Percentiles rank a stretch among this genome's conserved stretches.
Evolutionary conservation across 345 rosid species (phyloP).

Genomic region (Melastoma malabathricum): DNA sequence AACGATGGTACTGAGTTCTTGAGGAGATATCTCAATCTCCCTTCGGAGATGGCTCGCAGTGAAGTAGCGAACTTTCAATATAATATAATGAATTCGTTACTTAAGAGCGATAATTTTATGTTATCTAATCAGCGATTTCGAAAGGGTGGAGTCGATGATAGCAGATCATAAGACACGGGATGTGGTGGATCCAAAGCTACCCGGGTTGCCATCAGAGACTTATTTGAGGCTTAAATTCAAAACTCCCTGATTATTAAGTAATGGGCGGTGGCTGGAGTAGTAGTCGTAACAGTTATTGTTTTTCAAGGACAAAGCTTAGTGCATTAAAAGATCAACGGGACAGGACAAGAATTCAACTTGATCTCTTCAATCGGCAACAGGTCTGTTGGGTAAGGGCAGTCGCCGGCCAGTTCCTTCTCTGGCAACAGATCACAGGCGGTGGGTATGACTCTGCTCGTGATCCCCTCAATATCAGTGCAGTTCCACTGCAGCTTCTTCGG

Average conservation of each 20-base stretch:
- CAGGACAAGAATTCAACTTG: constrained; percentile 27
- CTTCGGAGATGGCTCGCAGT: too few relatives aligned
- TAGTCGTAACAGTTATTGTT: too few relatives aligned
- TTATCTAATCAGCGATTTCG: too few relatives aligned
- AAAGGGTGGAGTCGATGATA: constrained; percentile 56
- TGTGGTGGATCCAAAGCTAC: constrained; percentile 48
- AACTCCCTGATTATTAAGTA: too few relatives aligned
- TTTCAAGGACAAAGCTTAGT: too few relatives aligned
- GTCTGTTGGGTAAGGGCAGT: constrained; percentile 47
- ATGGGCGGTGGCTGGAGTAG: too few relatives aligned
- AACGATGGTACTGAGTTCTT: constrained; percentile 75
- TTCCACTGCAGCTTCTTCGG: constrained; percentile 49
- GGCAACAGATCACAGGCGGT: constrained; percentile 38
- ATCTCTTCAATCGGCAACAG: constrained; percentile 52
- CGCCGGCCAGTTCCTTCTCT: constrained; percentile 12
- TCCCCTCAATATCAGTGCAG: constrained; percentile 49
- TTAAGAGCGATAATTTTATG: too few relatives aligned
- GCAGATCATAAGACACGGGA: constrained; percentile 26
- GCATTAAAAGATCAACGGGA: not conserved
- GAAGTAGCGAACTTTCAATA: too few relatives aligned
- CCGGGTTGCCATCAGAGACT: constrained; percentile 27
- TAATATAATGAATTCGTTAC: too few relatives aligned
- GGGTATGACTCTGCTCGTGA: constrained; percentile 42
- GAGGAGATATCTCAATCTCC: constrained; percentile 67
- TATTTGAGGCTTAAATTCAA: too few relatives aligned